Evolutionary conservation across 768 basidiomycete species (phyloP).

Genomic region (Serpula lacrymans): DNA sequence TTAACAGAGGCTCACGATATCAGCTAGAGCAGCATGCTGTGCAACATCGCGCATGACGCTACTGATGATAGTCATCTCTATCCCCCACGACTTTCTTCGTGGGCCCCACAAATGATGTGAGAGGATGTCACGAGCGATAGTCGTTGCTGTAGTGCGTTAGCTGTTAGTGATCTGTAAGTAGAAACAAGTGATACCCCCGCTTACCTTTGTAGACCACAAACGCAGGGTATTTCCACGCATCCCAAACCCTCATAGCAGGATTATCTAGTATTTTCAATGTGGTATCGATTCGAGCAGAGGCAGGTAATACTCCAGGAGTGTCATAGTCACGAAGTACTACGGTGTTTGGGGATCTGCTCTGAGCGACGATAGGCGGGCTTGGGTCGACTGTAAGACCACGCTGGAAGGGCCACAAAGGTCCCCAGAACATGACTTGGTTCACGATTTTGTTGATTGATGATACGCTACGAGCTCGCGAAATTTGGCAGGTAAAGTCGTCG

Average conservation of each 20-base stretch:
- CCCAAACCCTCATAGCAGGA: constrained; percentile 58
- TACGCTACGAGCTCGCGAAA: too few species aligned
- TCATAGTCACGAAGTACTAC: constrained; percentile 56
- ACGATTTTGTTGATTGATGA: too few species aligned
- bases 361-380: background rate
- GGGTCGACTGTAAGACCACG: background rate
- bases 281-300: constrained; percentile 69
- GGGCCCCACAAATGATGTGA: constrained; percentile 84
- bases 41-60: constrained; percentile 82
- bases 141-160: constrained; percentile 30
- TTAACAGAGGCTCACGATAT: constrained; percentile 57
- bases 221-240: constrained; percentile 70
- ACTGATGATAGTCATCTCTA: constrained; percentile 89
- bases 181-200: constrained; percentile 1
- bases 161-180: constrained; percentile 20
- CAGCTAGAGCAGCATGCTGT: constrained; percentile 76
- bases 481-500: background rate
- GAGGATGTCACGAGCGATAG: constrained; percentile 63
- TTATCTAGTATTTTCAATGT: constrained; percentile 58
- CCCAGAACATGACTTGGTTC: too few species aligned
- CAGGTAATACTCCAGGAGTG: constrained; percentile 65
- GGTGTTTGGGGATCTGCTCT: constrained; percentile 7
- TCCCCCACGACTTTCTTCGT: constrained; percentile 86
- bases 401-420: constrained; percentile 2
- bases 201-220: constrained; percentile 66